Evolutionary conservation across 805 yeast genomes (phyloP).

Genomic region (Zygosaccharomyces pseudorouxii): DNA sequence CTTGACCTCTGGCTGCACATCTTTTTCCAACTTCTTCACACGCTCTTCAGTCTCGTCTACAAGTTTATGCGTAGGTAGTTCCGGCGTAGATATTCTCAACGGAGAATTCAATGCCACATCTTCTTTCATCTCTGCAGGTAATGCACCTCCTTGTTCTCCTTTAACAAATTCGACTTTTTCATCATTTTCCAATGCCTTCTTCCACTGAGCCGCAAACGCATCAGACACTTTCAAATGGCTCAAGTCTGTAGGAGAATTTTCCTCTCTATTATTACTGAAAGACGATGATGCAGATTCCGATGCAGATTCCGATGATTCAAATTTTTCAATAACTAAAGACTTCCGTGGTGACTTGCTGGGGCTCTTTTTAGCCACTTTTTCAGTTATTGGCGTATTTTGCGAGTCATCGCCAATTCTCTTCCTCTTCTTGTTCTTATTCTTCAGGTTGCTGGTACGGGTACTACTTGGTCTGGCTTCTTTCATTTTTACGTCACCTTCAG

Average conservation of each 20-base stretch:
- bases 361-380: slow-evolving; percentile 25
- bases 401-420: slow-evolving; percentile 12
- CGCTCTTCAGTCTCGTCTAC: slow-evolving; percentile 17
- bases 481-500: slow-evolving; percentile 9
- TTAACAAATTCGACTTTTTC: neutral
- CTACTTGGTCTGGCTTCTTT: neutral
- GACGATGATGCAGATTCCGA: slow-evolving; percentile 17
- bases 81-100: slow-evolving; percentile 15
- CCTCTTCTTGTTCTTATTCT: slow-evolving; percentile 10
- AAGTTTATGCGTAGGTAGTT: slow-evolving; percentile 19
- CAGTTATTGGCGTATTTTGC: slow-evolving; percentile 22
- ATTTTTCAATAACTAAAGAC: slow-evolving; percentile 21
- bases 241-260: slow-evolving; percentile 32
- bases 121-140: neutral
- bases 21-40: slow-evolving; percentile 10
- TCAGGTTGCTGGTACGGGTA: neutral
- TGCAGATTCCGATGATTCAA: slow-evolving; percentile 21
- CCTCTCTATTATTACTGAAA: slow-evolving; percentile 20
- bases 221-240: slow-evolving; percentile 32
- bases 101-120: neutral
- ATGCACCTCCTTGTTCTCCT: neutral
- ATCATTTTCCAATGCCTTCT: slow-evolving; percentile 16
- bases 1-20: neutral
- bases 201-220: slow-evolving; percentile 38
- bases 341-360: slow-evolving; percentile 25